Evolutionary conservation across 768 basidiomycete genomes (phyloP), one percentile per base, ranked within the genome.

Genomic region (Tulasnella sp.): DNA sequence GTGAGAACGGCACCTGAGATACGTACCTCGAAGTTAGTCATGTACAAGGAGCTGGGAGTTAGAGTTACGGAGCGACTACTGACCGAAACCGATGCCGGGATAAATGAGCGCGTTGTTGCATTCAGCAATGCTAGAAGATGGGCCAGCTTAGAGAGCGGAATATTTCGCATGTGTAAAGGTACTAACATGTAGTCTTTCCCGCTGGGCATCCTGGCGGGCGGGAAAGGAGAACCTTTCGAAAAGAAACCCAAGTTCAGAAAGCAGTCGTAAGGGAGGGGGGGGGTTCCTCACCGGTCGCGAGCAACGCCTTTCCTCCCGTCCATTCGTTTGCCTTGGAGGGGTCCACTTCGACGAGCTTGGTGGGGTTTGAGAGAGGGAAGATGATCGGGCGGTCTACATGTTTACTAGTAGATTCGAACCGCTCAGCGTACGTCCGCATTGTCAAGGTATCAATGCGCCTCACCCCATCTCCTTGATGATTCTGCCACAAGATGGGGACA

Each of bases 101-200:
- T 93, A 94, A 66, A 94, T 89, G 6, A 94, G 83, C 0, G 90
- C 89, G 76, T 91, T 90, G 77, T 90, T 90, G 79, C 89, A 90
- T 76, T 90, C 89, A 1, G 88, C 89, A 66, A 90, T 88, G 47
- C 89, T 90, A 44, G 16, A 7, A 29, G 16, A 35, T 4, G n/a
- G 22, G 22, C 1, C 2, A 36, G 39, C 62, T 17, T 29, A 40
- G 59, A 11, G 42, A 11, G 26, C 16, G 72, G 66, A 44, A 52
- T 67, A 29, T 64, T 1, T 32, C 12, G 40, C 35, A 7, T 8
- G 26, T n/a, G 39, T 26, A 52, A 32, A 59, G 35, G n/a, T 7
- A 80, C 88, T 76, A 75, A 90, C 90, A 84, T 78, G 76, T 89
- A 90, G 42, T 88, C 83, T 79, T 87, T 88, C 62, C 89, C 87